These are phyloP conservation scores for Saccharomyces pastorianus DNA, from an alignment of 1,139 yeast genomes.

Conservation along the genomic window DNA sequence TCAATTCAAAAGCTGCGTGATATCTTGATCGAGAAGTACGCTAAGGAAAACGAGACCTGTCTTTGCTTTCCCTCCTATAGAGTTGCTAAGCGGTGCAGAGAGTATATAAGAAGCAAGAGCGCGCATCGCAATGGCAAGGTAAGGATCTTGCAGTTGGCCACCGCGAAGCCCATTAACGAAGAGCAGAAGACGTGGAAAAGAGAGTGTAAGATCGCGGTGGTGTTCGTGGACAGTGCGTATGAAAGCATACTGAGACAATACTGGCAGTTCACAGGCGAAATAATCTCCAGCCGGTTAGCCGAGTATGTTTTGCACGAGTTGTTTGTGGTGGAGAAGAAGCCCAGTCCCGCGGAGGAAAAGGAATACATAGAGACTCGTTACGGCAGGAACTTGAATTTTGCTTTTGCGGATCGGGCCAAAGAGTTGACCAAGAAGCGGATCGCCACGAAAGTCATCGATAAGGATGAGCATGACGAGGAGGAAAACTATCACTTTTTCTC, in stretches of 20 bases:
- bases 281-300: conserved; percentile 83
- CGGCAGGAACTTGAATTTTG: conserved; percentile 78
- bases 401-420: conserved; percentile 70
- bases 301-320: conserved; percentile 70
- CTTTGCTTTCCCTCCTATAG: conserved; percentile 73
- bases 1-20: conserved; percentile 54
- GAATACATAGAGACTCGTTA: conserved; percentile 79
- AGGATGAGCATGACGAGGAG: conserved; percentile 30
- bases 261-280: conserved; percentile 98
- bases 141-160: conserved; percentile 70
- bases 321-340: conserved; percentile 25
- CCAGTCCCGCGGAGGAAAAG: conserved; percentile 40
- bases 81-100: conserved; percentile 80
- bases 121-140: conserved; percentile 48
- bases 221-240: conserved; percentile 49
- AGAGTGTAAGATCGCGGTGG: conserved; percentile 65
- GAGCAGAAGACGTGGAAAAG: conserved; percentile 51
- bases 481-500: conserved; percentile 26
- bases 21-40: conserved; percentile 49
- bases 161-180: conserved; percentile 58
- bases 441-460: conserved; percentile 54
- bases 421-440: conserved; percentile 65
- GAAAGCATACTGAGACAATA: conserved; percentile 66
- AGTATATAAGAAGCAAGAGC: conserved; percentile 57
- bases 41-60: conserved; percentile 53